These are phyloP conservation scores for Diversispora epigaea DNA, from an alignment of 192 early-diverging fungal genomes.

Conservation along the genomic window DNA sequence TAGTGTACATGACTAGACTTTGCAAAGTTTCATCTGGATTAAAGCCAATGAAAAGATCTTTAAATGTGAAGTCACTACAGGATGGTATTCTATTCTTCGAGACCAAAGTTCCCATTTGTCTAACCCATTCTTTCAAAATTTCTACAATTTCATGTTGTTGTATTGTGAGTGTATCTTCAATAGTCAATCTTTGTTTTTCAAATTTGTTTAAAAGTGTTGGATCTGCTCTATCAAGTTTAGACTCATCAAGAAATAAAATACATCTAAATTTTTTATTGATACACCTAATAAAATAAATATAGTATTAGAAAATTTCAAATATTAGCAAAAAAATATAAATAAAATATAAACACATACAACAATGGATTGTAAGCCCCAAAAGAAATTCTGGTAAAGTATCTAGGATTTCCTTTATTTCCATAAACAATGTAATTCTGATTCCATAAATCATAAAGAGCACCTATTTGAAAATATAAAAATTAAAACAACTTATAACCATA, in stretches of 20 bases:
- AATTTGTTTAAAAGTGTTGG: constrained; percentile 1
- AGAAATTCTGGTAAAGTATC: constrained; percentile 16
- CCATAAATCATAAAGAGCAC: constrained; percentile 30
- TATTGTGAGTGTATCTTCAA: constrained; percentile 12
- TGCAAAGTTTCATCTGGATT: constrained; percentile 8
- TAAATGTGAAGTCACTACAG: background rate
- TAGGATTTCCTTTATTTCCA: background rate
- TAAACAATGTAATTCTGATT: constrained; percentile 25
- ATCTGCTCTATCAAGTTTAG: background rate
- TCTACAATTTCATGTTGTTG: background rate
- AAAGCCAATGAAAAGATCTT: constrained; percentile 34
- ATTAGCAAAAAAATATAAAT: background rate
- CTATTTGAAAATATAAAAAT: background rate
- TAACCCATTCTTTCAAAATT: constrained; percentile 4
- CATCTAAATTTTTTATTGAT: constrained; percentile 8
- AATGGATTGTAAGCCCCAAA: constrained; percentile 26
- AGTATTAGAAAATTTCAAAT: too few relatives aligned
- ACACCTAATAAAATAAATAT: background rate
- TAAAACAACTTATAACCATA: background rate
- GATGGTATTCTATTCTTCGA: background rate
- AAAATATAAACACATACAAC: constrained; percentile 3
- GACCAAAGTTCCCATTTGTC: constrained; percentile 20
- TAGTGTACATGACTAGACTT: constrained; percentile 22
- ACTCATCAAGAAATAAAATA: constrained; percentile 27
- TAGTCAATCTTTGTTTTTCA: constrained; percentile 24